Evolutionary conservation across 108 stramenopile species (phyloP), one percentile per base, ranked within the genome.

Genomic region (Hondaea fermentalgiana): DNA sequence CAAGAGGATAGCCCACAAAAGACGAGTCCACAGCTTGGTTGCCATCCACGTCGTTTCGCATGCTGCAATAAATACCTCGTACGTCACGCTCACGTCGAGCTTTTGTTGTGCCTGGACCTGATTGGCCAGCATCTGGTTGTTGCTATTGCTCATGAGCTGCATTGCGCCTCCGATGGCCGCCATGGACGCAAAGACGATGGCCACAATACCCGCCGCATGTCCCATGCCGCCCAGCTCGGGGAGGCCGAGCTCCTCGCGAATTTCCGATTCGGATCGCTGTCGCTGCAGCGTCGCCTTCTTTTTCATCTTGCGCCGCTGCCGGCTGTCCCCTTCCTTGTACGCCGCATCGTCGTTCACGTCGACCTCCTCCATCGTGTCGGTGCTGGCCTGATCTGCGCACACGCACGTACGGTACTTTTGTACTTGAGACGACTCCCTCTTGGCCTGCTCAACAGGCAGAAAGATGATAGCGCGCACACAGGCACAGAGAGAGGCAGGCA

Each of bases 41-140:
- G 76, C 76, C 49, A 83, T 53, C 76, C 76, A 83, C 51, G 76
- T 83, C 23, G 76, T 53, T 23, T 83, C 49, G 76, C 76, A 83
- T 45, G 76, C 76, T 17, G 51, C 51, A 17, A 83, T 53, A 83
- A 83, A 83, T 53, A 83, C 76, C 19, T 83, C 76, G 12, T 23
- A 25, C 6, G 76, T 53, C 17, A 83, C 76, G 51, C 51, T 83
- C 45, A 83, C 76, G 51, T 83, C 51, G 23, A 83, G 51, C 45
- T 83, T 53, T 53, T 53, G 76, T 12, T 83, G 45, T 23, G 45
- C 6, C 51, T 53, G 51, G 6, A 53, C 76, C 1, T 83, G 76
- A 3, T 12, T 28, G 10, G 51, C 76, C 45, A 83, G 76, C 45
- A 3, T 28, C 76, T 53, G 45, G 51, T 83, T 83, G 23, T 53